Evolutionary conservation across 164 flowering plant species (phyloP), one percentile per base, ranked within the genome.

Genomic region (Sedum album): DNA sequence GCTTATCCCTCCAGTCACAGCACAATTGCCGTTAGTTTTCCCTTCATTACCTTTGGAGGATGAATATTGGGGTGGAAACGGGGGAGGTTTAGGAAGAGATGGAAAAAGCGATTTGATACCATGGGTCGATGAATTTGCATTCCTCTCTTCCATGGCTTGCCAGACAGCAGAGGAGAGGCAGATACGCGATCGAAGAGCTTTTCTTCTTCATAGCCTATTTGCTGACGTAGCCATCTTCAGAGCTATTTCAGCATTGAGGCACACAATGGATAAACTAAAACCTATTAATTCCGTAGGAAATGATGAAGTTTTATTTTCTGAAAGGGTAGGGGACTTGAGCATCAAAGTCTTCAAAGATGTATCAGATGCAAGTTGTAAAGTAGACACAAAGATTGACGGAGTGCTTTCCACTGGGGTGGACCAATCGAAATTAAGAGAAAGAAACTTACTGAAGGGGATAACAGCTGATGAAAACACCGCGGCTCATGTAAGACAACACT

Each of bases 381-480:
- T 90, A 48, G 99, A 94, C 70, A 91, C 93, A 6, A 94, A 88
- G 75, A 86, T 94, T 76, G 99, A 94, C 77, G 99, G 99, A 73
- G 72, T 74, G 74, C 83, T 71, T 69, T 84, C 86, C 67, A 79
- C 83, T 71, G 94, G 92, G 66, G 57, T 79, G 72, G 82, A 82
- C 39, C 66, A 78, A 72, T 76, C 78, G 71, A 76, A 76, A 65
- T 70, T 87, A 21, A 76, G 76, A 18, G 91, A 85, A 72, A 81
- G 91, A 73, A 94, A 94, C 74, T 76, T 94, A 14, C 78, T 94
- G 75, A 94, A 94, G 82, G 99, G 99, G 73, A 85, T 94, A 53
- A 94, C 99, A 61, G 99, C 97, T 46, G 97, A 94, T 80, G 99
- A 94, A 82, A 94, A 91, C 80, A 91, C 99, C 51, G 96, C 99